Conservation (phyloP, 257 asterid species). For the Misopates orontium region DNA sequence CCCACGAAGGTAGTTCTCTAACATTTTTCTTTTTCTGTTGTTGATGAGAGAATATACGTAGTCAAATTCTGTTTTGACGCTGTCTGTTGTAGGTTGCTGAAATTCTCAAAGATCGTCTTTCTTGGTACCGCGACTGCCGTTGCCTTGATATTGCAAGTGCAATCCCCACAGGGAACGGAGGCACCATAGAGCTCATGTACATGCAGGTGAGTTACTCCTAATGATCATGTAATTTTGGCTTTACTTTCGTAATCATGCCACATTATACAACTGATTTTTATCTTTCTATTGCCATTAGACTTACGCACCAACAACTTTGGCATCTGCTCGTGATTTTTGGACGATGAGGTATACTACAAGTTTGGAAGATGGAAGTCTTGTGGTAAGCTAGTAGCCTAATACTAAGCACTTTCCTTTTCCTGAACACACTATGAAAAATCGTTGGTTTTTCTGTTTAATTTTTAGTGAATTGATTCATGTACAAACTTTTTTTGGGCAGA, state of each 20-base stretch:
- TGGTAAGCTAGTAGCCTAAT: conserved; percentile 45
- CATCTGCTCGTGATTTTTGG: conserved; percentile 97
- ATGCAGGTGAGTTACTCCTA: conserved; percentile 59
- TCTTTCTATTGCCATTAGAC: conserved; percentile 41
- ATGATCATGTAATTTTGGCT: neutral
- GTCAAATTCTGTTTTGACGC: neutral
- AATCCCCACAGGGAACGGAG: conserved; percentile 90
- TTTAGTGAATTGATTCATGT: too few relatives aligned
- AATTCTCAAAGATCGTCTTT: conserved; percentile 92
- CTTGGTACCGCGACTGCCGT: conserved; percentile 96
- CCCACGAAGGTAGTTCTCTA: conserved; percentile 77
- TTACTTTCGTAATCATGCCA: too few relatives aligned
- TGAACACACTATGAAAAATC: neutral
- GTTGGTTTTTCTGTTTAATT: too few relatives aligned
- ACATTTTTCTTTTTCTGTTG: neutral
- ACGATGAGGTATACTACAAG: conserved; percentile 72
- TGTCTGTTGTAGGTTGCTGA: conserved; percentile 68
- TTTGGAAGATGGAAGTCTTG: conserved; percentile 93
- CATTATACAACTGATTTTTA: too few relatives aligned
- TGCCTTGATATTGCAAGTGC: conserved; percentile 68
- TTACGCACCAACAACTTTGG: conserved; percentile 94
- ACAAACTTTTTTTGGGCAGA: conserved; percentile 43
- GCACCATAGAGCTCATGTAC: conserved; percentile 83
- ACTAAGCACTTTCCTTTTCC: neutral
- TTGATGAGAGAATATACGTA: neutral